Conservation (phyloP, 179 eudicot genomes). For the Beta corolliflora region DNA sequence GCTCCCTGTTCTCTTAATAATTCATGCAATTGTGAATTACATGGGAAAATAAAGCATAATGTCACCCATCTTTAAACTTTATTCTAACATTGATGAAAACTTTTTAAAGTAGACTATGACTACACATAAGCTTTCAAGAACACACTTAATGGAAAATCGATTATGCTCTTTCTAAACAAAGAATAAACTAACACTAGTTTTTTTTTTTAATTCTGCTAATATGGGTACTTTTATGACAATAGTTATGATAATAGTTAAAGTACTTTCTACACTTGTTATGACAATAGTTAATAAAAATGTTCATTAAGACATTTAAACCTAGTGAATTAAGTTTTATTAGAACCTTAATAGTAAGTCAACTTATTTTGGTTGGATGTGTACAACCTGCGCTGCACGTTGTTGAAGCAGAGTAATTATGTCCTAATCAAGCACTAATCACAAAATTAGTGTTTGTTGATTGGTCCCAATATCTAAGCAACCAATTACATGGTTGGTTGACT, state of each 20-base stretch:
- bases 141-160: constrained; percentile 30
- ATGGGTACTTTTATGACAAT: background rate
- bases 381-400: constrained; percentile 25
- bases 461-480: constrained; percentile 23
- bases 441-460: constrained; percentile 19
- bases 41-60: constrained; percentile 6
- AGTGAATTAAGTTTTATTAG: background rate
- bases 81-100: constrained; percentile 23
- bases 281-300: background rate
- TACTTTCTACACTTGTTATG: too few relatives aligned
- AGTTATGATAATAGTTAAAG: background rate
- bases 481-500: constrained; percentile 1
- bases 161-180: constrained; percentile 18
- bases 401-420: constrained; percentile 20
- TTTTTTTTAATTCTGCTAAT: constrained; percentile 6
- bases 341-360: constrained; percentile 5
- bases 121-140: constrained; percentile 25
- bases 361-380: constrained; percentile 12
- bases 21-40: constrained; percentile 15
- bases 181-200: background rate
- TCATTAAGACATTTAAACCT: background rate
- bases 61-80: constrained; percentile 32
- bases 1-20: background rate
- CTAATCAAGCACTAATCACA: constrained; percentile 23
- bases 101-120: constrained; percentile 39